Evolutionary conservation across 163 green algal species (phyloP), one percentile per base, ranked within the genome.

Genomic region (Scenedesmus sp.): DNA sequence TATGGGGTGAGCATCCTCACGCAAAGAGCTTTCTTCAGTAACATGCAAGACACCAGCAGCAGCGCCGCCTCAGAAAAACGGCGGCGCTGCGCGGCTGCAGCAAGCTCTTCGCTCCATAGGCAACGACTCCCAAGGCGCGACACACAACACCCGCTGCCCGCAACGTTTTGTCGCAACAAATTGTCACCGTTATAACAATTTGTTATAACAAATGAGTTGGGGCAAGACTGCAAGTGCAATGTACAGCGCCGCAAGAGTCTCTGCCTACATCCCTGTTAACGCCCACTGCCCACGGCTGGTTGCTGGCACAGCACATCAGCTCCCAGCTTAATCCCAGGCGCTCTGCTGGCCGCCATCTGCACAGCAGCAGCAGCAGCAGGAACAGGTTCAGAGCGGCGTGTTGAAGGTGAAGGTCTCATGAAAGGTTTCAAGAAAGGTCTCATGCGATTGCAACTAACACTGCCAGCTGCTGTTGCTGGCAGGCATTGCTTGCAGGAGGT

Each of bases 321-420:
- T 62, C 20, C 18, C 79, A 82, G 76, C 20, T 67, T 92, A 92
- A 56, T 92, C 88, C 88, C 88, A 92, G 57, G 81, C 79, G 52
- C 88, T 91, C 26, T 87, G 77, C 8, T 52, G n/a, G 55, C 88
- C 76, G 26, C 77, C 77, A 20, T 88, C 66, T 59, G 13, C 81
- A n/a, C 6, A 62, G 9, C 52, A 86, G 18, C 26, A 86, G 54
- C 52, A 86, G 52, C 52, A 64, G 79, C 54, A 60, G 26, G n/a
- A 52, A 13, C 10, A 84, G 16, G 76, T 34, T 9, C 34, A 64
- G 16, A 34, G 34, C 81, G 52, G 52, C 34, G 13, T 13, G n/a
- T 55, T 46, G 34, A 46, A 46, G 34, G 34, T 46, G 34, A 46
- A 46, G 34, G 34, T 46, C 34, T 46, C 34, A 46, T 46, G 0